Conservation (phyloP, 352 stramenopile species). For the Globisporangium heterothallicum region DNA sequence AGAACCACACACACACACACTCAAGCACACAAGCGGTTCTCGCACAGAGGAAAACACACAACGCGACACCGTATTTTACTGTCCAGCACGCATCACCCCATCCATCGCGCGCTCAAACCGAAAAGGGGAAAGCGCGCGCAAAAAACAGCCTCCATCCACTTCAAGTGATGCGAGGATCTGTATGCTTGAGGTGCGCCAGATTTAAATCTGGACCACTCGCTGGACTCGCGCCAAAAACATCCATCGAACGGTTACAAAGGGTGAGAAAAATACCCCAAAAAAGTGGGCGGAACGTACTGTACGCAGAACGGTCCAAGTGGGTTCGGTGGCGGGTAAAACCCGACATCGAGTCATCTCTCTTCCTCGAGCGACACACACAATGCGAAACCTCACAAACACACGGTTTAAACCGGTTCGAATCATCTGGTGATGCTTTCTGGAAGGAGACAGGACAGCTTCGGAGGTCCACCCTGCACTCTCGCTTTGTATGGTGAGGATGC, state of each 20-base stretch:
- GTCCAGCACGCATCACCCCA: not conserved
- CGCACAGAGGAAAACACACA: not conserved
- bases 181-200: conserved; percentile 1
- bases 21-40: not conserved
- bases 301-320: not conserved
- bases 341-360: too few species aligned
- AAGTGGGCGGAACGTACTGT: not conserved
- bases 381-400: too few species aligned
- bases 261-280: not conserved
- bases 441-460: too few species aligned
- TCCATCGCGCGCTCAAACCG: not conserved
- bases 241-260: not conserved
- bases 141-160: conserved; percentile 4
- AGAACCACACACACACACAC: not conserved
- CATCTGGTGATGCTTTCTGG: too few species aligned
- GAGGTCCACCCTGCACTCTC: too few species aligned
- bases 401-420: too few species aligned
- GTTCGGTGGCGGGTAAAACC: not conserved
- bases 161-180: conserved; percentile 1
- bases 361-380: too few species aligned
- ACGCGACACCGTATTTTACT: too few species aligned
- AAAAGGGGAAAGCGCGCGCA: conserved; percentile 8
- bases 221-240: not conserved
- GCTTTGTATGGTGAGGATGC: too few species aligned
- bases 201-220: conserved; percentile 10